A percentile compares a stretch with the other conserved stretches of the same genome.
phyloP scores from a whole-genome alignment of 169 alveolate species.

The Toxoplasma gondii region DNA sequence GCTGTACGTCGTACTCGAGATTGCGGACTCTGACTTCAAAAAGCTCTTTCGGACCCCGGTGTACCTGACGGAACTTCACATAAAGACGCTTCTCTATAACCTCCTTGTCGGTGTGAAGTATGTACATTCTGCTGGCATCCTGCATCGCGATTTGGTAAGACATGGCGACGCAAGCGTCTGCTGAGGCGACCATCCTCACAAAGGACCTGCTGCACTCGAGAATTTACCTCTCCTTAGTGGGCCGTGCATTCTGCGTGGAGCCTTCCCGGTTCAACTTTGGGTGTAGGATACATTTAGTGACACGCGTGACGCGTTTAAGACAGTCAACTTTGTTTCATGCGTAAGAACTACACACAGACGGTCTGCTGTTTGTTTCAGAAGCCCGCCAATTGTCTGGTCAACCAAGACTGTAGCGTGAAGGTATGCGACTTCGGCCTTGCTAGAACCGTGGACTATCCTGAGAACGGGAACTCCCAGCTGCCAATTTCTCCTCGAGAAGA shows the following conservation, averaged over 20 bases:
- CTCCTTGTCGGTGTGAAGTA: constrained; percentile 94
- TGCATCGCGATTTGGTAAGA: constrained; percentile 72
- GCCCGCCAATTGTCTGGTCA: constrained; percentile 97
- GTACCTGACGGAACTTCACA: constrained; percentile 93
- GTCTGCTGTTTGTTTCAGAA: constrained; percentile 82
- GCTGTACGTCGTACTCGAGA: constrained; percentile 96
- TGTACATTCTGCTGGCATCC: constrained; percentile 94
- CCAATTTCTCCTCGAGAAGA: constrained; percentile 67
- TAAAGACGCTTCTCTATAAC: constrained; percentile 91
- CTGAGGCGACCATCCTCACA: neutral
- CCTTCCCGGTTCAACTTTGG: no score
- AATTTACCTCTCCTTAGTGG: no score
- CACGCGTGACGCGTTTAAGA: no score
- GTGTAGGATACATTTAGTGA: no score
- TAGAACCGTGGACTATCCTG: constrained; percentile 75
- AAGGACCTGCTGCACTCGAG: no score
- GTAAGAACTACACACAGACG: no score
- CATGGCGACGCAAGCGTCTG: neutral
- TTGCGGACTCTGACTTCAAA: constrained; percentile 97
- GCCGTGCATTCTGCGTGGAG: no score
- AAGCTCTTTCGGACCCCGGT: constrained; percentile 94
- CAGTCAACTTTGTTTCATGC: no score
- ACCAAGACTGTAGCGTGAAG: constrained; percentile 98
- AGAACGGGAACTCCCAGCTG: constrained; percentile 44
- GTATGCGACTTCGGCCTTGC: constrained; percentile 98